Evolutionary conservation across 306 rosid genomes (phyloP), one percentile per base, ranked within the genome.

Genomic region (Purshia tridentata): DNA sequence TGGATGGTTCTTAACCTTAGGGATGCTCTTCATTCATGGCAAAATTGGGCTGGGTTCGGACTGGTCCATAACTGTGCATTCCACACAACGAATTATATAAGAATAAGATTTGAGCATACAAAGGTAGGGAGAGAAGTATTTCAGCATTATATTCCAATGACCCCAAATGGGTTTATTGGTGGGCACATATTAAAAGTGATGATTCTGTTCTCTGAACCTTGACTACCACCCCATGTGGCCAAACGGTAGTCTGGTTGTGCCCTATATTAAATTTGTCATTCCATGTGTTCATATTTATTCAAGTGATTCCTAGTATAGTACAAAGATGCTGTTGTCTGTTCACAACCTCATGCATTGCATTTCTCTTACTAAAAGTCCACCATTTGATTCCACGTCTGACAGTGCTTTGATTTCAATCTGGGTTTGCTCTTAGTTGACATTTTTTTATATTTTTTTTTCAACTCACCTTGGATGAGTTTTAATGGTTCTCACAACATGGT

Each of bases 161-260:
- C 40, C 40, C 29, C 50, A 41, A n/a, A 41, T 40, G 29, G 48
- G 49, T 37, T 8, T 63, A 29, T 29, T 44, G 47, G 51, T 12
- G 18, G 70, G 53, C 41, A 20, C 53, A 20, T 65, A 48, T 20
- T 51, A 5, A 41, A n/a, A 35, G 9, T 49, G 8, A 11, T 1
- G 54, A 9, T 29, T 44, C 56, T n/a, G 44, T 20, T 55, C 40
- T 55, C 39, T 56, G 44, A 56, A 44, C 15, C 39, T 9, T 57
- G 29, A 45, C 67, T 16, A 3, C 66, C 55, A 45, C 56, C 75
- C 75, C 56, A 71, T 57, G 75, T 23, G 66, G 42, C 65, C 39
- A 14, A 22, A 12, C 12, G 15, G 6, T 37, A 0, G 16, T 14
- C 46, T 15, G 16, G 4, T 16, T 29, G 16, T 53, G 58, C 8